Conservation (phyloP, 2,329 filamentous ascomycete species). For the Rhinocladiella similis region DNA sequence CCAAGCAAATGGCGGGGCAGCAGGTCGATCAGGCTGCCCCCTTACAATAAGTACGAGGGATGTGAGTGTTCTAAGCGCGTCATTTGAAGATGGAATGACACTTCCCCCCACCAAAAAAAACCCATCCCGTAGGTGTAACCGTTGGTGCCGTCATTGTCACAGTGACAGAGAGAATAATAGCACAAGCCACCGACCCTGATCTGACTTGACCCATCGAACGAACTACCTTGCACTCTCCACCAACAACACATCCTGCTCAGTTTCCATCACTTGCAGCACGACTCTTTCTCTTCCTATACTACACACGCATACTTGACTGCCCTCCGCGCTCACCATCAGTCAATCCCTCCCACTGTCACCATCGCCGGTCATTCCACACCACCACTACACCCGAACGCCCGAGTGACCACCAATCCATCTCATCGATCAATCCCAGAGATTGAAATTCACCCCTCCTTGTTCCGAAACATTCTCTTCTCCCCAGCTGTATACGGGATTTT, state of each 20-base stretch:
- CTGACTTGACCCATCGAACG: background rate
- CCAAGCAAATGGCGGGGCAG: background rate
- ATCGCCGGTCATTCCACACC: background rate
- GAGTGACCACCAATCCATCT: background rate
- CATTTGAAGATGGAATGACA: background rate
- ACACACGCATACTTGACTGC: background rate
- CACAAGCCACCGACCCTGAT: background rate
- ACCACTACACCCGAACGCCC: background rate
- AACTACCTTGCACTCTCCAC: background rate
- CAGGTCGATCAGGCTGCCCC: background rate
- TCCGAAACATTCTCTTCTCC: constrained; percentile 3
- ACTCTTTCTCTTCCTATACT: background rate
- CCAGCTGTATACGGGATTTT: background rate
- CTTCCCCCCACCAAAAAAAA: background rate
- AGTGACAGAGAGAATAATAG: no score
- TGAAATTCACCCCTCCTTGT: background rate
- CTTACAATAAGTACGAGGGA: no score
- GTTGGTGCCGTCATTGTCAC: background rate
- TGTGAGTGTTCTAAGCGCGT: background rate
- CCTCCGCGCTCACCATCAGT: background rate
- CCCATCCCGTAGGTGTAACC: no score
- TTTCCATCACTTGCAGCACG: constrained; percentile 3
- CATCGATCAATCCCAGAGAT: background rate
- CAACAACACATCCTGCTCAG: constrained; percentile 5
- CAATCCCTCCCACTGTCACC: background rate